Base-by-base conservation (phyloP, 1,139 yeast genomes). In the Debaryomyces nepalensis region DNA sequence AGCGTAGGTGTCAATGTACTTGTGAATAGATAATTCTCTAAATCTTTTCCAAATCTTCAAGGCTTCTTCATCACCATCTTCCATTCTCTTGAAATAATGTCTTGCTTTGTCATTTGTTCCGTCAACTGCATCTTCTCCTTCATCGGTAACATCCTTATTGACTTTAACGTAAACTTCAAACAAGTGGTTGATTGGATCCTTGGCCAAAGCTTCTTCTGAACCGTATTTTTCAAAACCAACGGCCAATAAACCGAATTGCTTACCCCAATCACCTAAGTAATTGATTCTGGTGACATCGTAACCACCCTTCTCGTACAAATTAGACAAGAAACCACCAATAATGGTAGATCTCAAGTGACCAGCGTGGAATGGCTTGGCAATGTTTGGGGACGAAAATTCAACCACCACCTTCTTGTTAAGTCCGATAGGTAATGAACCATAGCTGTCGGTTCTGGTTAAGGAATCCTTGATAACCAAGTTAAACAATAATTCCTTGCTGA, bases 191-290 rank as follows among this genome's bases (percentile, higher is more conserved):
- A 95, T 91, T 46, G 99, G 98, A 63, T 95, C 95, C 41, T 63
- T 60, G 43, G 74, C 74, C 51, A 93, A 77, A 44, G 73, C 70
- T 57, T 84, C 88, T 61, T 87, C 96, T 49, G 77, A 69, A 40
- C 99, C 99, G 59, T 87, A 93, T 59, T 79, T 81, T 45, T 81
- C 80, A 63, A 86, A 93, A 40, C 98, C 99, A 51, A 95, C 85
- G 23, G 99, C 99, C 53, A 93, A 77, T 41, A 91, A 72, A 66
- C 99, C 99, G 61, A 93, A 93, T 73, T 93, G 99, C 69, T 95
- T 93, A 44, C 99, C 99, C 99, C 99, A 93, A 70, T 93, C 99
- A 61, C 99, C 99, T 54, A 93, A 77, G 69, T 95, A 93, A 71
- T 93, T 93, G 72, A 93, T 77, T 71, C 97, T 82, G 52, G 79